phyloP scores from a whole-genome alignment of 2,329 filamentous ascomycete genomes.

The Sphaerulina vaccinii region DNA sequence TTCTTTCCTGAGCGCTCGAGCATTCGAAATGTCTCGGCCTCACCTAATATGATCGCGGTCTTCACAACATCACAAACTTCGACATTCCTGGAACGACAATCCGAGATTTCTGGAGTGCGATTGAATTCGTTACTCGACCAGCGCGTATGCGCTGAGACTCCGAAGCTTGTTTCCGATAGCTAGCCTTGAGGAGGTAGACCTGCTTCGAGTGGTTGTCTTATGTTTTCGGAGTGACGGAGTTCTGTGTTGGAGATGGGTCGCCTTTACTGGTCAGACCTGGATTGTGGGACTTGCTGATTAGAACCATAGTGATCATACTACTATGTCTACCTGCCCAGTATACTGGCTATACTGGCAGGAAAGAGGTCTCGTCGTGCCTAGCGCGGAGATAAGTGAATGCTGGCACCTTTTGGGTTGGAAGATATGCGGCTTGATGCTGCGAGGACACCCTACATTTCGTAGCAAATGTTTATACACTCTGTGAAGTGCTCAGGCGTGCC shows the following conservation, averaged over 20 bases:
- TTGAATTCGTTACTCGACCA: conserved; percentile 24
- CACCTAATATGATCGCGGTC: conserved; percentile 27
- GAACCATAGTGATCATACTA: conserved; percentile 33
- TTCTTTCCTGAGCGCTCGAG: conserved; percentile 18
- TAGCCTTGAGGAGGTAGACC: conserved; percentile 39
- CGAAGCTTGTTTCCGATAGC: conserved; percentile 36
- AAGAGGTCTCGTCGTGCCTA: conserved; percentile 4
- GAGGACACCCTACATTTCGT: conserved; percentile 17
- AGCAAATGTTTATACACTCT: conserved; percentile 20
- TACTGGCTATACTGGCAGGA: conserved; percentile 10
- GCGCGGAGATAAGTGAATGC: conserved; percentile 24
- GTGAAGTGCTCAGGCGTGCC: conserved; percentile 4
- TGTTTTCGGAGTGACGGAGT: conserved; percentile 6
- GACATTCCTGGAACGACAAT: conserved; percentile 13
- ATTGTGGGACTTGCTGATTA: conserved; percentile 17
- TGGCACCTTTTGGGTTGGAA: conserved; percentile 12
- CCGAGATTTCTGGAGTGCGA: conserved; percentile 16
- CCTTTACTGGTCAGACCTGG: conserved; percentile 27
- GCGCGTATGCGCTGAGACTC: conserved; percentile 15
- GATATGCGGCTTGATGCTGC: conserved; percentile 10
- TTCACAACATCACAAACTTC: conserved; percentile 13
- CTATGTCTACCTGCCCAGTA: conserved; percentile 22
- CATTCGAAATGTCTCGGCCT: conserved; percentile 25
- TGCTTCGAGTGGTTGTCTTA: conserved; percentile 31
- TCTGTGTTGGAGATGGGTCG: conserved; percentile 18